Base-by-base conservation (phyloP, 257 asterid genomes). In the Gynochthodes officinalis region DNA sequence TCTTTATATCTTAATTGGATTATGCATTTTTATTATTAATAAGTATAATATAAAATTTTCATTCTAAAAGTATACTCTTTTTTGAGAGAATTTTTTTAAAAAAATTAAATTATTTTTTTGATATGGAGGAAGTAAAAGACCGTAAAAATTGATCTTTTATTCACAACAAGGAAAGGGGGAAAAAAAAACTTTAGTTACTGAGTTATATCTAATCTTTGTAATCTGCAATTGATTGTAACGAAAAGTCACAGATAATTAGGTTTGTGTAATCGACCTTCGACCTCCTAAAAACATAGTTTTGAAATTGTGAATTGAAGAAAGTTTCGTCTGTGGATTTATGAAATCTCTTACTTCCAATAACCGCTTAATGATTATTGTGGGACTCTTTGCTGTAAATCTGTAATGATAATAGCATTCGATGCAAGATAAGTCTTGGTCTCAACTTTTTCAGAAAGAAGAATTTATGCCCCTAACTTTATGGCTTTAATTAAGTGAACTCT, bases 381-480 rank as follows among this genome's bases (percentile, higher is more conserved):
- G 39, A 30, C 76, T 48, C 50, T 23, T 21, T 43, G 33, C 2
- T 27, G 12, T 21, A 2, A 2, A 13, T 14, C 27, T 55, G 43
- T 61, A 72, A 39, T 27, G 57, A 54, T 4, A 73, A 42, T 5
- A 25, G 53, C 18, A 37, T 63, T 12, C 42, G 71, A 35, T 64
- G 11, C n/a, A 74, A 61, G 69, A 42, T 5, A 64, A 64, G 28
- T 14, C 27, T 53, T 46, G 14, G 19, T 59, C 25, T 4, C 53
- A 69, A 73, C 75, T 87, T 81, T 85, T 86, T 71, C 69, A 81
- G 83, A 84, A 72, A 82, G 75, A 73, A 78, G 43, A 75, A 16
- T 79, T 78, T 71, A 69, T 44, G 73, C 70, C 75, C 75, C 52
- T 35, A 75, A 65, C 75, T 76, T 84, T 76, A 73, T 72, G 78